Percentiles rank a stretch among this genome's conserved stretches.
Evolutionary conservation across 192 early-diverging fungal species (phyloP).

Genomic region (Coemansia sp.): DNA sequence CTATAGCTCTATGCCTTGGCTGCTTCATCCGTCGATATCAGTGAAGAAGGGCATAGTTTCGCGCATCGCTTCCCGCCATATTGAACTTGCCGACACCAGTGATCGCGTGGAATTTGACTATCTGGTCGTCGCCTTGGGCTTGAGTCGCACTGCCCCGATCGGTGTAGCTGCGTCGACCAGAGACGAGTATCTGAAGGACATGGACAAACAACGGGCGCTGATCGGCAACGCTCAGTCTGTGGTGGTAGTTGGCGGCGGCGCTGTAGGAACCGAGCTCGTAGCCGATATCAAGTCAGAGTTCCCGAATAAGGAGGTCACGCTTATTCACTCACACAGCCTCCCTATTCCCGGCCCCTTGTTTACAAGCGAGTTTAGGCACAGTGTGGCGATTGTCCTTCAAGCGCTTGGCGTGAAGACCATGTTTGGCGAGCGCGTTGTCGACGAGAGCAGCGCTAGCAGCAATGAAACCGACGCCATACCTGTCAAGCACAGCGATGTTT

Average conservation of each 20-base stretch:
- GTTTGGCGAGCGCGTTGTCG: constrained; percentile 56
- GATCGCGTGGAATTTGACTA: constrained; percentile 46
- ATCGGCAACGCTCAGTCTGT: constrained; percentile 59
- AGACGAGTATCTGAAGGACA: constrained; percentile 29
- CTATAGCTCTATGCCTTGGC: constrained; percentile 38
- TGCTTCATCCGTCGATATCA: constrained; percentile 35
- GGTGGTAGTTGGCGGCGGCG: constrained; percentile 73
- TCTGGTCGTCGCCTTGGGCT: constrained; percentile 43
- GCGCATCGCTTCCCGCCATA: constrained; percentile 23
- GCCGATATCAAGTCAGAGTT: constrained; percentile 60
- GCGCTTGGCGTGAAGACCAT: constrained; percentile 52
- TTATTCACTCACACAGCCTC: constrained; percentile 56
- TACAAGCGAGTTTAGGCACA: constrained; percentile 59
- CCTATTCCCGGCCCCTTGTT: constrained; percentile 54
- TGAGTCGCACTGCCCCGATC: constrained; percentile 38
- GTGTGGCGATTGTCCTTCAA: constrained; percentile 41
- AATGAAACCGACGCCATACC: constrained; percentile 14
- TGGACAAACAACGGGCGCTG: constrained; percentile 17
- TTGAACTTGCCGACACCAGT: constrained; percentile 31
- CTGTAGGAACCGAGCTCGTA: constrained; percentile 74
- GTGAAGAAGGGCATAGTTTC: constrained; percentile 31
- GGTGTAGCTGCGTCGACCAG: constrained; percentile 30
- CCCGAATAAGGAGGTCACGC: constrained; percentile 39
- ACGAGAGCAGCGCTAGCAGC: constrained; percentile 24
- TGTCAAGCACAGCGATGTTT: constrained; percentile 41